Base-by-base conservation (phyloP, 306 rosid genomes). In the Luffa acutangula region DNA sequence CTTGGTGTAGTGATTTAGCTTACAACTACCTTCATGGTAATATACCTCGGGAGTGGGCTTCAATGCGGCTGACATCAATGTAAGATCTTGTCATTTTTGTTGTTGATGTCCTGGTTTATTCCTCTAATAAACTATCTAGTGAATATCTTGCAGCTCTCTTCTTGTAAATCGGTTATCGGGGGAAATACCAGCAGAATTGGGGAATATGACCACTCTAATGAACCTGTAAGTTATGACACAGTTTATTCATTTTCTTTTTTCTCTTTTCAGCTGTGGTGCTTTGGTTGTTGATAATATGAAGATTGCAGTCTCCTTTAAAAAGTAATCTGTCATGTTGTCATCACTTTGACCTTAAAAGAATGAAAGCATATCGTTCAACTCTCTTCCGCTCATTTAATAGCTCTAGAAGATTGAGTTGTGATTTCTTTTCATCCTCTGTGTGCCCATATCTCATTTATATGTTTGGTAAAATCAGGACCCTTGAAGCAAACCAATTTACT, bases 101-200 rank as follows among this genome's bases (percentile, higher is more conserved):
- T 20, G n/a, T 79, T 33, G 49, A 39, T 42, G 21, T 78, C 73
- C 81, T 76, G 64, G 56, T 82, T 73, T 13, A 51, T 52, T 82
- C 80, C 33, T 43, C 12, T 78, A 78, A 75, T 79, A 42, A 78
- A 81, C 77, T 85, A 76, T 85, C 77, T 76, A 45, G 79, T 80
- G 80, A 31, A 45, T 83, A 60, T 63, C 73, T 41, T 87, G 90
- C 94, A 94, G 98, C 76, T 89, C 98, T 79, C 72, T 94, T 81
- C 83, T 85, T 46, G 97, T 79, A 62, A 94, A 94, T 85, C 91
- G 90, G 73, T 77, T 94, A 69, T 92, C 98, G 10, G 98, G 98
- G 78, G 85, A 83, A 85, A 89, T 94, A 89, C 96, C 98, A 18
- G 79, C 76, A 85, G 91, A 74, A 82, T 79, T 94, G 88, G 90